Percentiles rank a stretch among this genome's conserved stretches.
phyloP scores from a whole-genome alignment of 805 yeast species.

The Cyberlindnera bimundalis region DNA sequence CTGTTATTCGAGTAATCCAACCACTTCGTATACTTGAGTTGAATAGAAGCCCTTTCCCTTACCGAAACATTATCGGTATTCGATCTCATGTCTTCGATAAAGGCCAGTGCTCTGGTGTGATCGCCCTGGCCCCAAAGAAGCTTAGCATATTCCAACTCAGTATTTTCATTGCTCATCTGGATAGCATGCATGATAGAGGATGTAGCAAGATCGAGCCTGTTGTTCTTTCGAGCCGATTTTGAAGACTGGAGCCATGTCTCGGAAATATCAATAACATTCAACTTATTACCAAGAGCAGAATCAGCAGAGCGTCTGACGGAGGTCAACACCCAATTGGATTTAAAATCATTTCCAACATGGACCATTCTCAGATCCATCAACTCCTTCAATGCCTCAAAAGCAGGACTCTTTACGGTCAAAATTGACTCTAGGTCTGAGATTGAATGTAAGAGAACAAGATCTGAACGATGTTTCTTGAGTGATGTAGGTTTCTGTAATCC shows the following conservation, averaged over 20 bases:
- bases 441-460: slow-evolving; percentile 55
- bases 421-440: slow-evolving; percentile 49
- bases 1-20: slow-evolving; percentile 81
- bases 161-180: slow-evolving; percentile 33
- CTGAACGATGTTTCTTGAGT: slow-evolving; percentile 43
- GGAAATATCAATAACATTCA: slow-evolving; percentile 34
- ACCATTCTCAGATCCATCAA: slow-evolving; percentile 25
- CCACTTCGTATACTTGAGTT: slow-evolving; percentile 84
- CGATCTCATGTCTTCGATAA: slow-evolving; percentile 42
- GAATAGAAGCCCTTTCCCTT: slow-evolving; percentile 40
- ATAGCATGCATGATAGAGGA: slow-evolving; percentile 60
- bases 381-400: slow-evolving; percentile 5
- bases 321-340: slow-evolving; percentile 55
- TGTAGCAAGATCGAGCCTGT: slow-evolving; percentile 70
- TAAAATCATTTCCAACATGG: slow-evolving; percentile 50
- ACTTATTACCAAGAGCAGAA: slow-evolving; percentile 24
- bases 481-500: slow-evolving; percentile 48
- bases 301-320: slow-evolving; percentile 54
- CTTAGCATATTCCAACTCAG: slow-evolving; percentile 74
- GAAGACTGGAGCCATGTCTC: slow-evolving; percentile 60
- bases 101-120: slow-evolving; percentile 75
- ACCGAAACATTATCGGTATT: slow-evolving; percentile 16
- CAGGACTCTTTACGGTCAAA: background rate
- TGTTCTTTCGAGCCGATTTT: slow-evolving; percentile 60
- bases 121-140: slow-evolving; percentile 89